Evolutionary conservation across 1,284 basidiomycete species (phyloP).

Genomic region (Pseudozyma sp.): DNA sequence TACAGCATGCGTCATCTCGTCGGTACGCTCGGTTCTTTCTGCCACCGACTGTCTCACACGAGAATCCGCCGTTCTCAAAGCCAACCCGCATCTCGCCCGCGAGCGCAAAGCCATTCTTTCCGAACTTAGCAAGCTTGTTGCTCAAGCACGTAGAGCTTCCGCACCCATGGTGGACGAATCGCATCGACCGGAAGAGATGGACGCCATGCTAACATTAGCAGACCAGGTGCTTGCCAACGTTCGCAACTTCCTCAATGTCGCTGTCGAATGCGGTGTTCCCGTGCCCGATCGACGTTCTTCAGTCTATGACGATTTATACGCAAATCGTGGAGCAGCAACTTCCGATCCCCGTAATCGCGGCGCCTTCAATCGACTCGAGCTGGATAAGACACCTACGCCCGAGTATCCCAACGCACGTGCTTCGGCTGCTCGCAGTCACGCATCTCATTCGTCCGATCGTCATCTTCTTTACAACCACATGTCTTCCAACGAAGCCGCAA

Average conservation of each 20-base stretch:
- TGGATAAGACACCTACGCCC: constrained; percentile 61
- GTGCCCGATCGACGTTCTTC: constrained; percentile 73
- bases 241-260: constrained; percentile 74
- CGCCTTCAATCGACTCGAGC: constrained; percentile 23
- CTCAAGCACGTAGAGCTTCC: constrained; percentile 81
- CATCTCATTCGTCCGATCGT: constrained; percentile 23
- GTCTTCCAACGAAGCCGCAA: constrained; percentile 5
- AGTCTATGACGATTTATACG: constrained; percentile 60
- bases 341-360: constrained; percentile 4
- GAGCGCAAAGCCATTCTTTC: constrained; percentile 86
- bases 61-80: constrained; percentile 79
- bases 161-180: constrained; percentile 55
- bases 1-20: constrained; percentile 85
- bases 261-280: constrained; percentile 82
- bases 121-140: constrained; percentile 84
- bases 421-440: constrained; percentile 15
- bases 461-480: constrained; percentile 15
- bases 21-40: constrained; percentile 87
- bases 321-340: constrained; percentile 14
- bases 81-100: constrained; percentile 77
- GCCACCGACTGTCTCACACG: constrained; percentile 87
- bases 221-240: constrained; percentile 71
- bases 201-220: constrained; percentile 70
- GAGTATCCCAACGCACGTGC: constrained; percentile 39
- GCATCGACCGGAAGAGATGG: constrained; percentile 66